Evolutionary conservation across 192 early-diverging fungal species (phyloP), one percentile per base, ranked within the genome.

Genomic region (Spizellomyces punctatus): DNA sequence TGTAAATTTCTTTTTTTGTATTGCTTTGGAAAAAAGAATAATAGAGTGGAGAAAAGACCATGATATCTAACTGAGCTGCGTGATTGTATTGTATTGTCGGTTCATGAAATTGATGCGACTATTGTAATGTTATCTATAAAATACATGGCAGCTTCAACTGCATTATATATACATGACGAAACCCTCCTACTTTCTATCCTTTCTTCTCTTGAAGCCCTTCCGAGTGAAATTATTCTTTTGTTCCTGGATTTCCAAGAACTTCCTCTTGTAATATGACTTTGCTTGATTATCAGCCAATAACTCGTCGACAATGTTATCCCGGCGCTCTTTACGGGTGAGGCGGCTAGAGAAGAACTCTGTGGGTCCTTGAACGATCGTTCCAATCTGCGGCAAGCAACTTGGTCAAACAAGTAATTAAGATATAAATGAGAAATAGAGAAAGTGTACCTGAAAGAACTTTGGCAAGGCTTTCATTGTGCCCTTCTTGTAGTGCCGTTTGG

Each of bases 401-500:
- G 7, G 45, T 65, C 17, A 14, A 52, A 17, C 6, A 17, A 27
- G 12, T 52, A 17, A 19, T 17, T 6, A 36, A 5, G 47, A 69
- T 27, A 71, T 70, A 14, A 71, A 10, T 0, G n/a, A 17, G 12
- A 76, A 43, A 72, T 8, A 48, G 12, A 76, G 58, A 2, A 21
- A 10, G 10, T 44, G 7, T 64, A 95, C 84, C 74, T 98, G 93
- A 84, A 99, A 97, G 76, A 92, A 93, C 72, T 94, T 96, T 42
- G 97, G 95, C 12, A 91, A 71, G 16, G 76, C 81, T 17, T 84
- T 83, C 58, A 85, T 85, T 46, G 88, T 89, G 57, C 84, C 85
- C 63, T 91, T 90, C 66, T 96, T 96, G 73, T 96, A 98, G 70
- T 93, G 92, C 42, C 91, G 86, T 78, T 95, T 98, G 16, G 93